phyloP scores from a whole-genome alignment of 805 yeast species.

The Clavispora phyllophila region DNA sequence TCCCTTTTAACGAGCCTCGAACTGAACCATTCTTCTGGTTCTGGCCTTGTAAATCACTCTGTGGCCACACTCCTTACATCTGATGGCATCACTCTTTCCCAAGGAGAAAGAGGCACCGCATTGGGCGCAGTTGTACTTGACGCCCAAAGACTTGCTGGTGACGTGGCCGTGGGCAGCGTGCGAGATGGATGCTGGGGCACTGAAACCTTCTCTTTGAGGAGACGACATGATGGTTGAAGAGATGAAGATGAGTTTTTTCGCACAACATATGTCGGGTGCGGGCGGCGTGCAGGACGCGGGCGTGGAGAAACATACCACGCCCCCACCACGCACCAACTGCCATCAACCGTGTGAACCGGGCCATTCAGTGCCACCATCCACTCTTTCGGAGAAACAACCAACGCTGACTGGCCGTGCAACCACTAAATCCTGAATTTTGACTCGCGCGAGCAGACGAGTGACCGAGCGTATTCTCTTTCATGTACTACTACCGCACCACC shows the following conservation, averaged over 20 bases:
- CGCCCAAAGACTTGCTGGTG: constrained; percentile 62
- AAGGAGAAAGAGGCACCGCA: constrained; percentile 87
- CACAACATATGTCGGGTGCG: not conserved
- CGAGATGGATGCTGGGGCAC: constrained; percentile 69
- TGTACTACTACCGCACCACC: constrained; percentile 8
- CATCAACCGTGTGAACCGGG: no score
- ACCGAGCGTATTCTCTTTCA: no score
- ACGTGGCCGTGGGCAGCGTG: constrained; percentile 82
- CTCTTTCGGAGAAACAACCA: no score
- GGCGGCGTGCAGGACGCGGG: not conserved
- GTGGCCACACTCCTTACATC: constrained; percentile 98
- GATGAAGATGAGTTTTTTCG: constrained; percentile 1
- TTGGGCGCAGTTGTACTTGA: constrained; percentile 92
- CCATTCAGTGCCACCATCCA: no score
- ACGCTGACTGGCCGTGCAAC: no score
- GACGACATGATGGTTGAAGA: constrained; percentile 30
- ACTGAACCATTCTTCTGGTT: constrained; percentile 88
- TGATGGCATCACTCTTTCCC: constrained; percentile 90
- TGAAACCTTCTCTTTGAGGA: constrained; percentile 79
- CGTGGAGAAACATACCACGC: not conserved
- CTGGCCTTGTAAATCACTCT: constrained; percentile 96
- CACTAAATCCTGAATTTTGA: no score
- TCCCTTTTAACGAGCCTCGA: constrained; percentile 32
- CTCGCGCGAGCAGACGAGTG: no score
- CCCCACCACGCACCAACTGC: not conserved